Evolutionary conservation across 148 eudicot genomes (phyloP), one percentile per base, ranked within the genome.

Genomic region (Chenopodium album): DNA sequence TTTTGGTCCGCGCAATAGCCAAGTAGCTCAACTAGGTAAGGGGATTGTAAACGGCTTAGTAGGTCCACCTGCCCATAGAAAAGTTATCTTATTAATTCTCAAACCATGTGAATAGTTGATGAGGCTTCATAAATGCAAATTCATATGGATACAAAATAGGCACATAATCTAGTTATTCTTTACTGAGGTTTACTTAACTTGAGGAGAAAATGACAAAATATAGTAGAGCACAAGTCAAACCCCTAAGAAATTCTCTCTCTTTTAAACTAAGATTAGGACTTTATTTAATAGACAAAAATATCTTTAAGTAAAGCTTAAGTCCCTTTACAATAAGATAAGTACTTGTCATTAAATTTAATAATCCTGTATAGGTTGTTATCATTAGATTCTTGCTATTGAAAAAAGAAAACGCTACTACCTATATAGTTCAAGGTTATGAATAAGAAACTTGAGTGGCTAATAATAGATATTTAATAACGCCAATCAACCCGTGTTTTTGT

Each of bases 1-100:
- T 87, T 88, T 69, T 94, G 91, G 81, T 96, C 99, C 16, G 99
- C 99, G 65, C 99, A 94, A 81, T 96, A 96, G 78, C 99, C 99
- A 64, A 96, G 86, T 52, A 96, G 87, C 79, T 91, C 89, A 79
- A 90, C 90, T 66, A 96, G 76, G 91, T 90, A 86, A 2, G 94
- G 94, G 4, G 90, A 94, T 22, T 86, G 86, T 83, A 96, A 75
- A 52, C 95, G 89, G 88, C 98, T 94, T 13, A 96, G 87, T 83
- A 96, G 90, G 89, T 96, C 99, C 84, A 96, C 97, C 93, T 92
- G 90, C 79, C 17, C 76, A 86, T 65, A n/a, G 56, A 76, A 52
- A 80, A 77, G 59, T 67, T 32, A 82, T 60, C 65, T 22, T 72
- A 8, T 41, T 37, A 26, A 17, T 72, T 75, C 66, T 34, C 26